phyloP scores from a whole-genome alignment of 768 basidiomycete genomes.

The Lentinula detonsa region DNA sequence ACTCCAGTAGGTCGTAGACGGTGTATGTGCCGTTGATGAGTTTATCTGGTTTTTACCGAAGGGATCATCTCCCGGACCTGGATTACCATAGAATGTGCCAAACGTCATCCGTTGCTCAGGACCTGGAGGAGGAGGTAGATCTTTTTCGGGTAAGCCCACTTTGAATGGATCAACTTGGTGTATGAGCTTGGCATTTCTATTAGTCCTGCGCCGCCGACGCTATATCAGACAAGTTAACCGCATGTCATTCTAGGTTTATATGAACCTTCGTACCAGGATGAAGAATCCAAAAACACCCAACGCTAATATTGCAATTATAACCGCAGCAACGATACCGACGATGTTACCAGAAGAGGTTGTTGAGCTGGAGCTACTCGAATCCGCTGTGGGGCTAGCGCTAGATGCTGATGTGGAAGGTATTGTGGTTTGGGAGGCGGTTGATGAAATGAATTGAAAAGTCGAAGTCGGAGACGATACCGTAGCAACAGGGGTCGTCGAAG shows the following conservation, averaged over 20 bases:
- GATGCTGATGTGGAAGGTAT: background rate
- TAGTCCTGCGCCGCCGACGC: constrained; percentile 40
- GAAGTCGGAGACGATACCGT: background rate
- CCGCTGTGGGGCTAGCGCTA: background rate
- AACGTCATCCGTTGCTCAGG: constrained; percentile 39
- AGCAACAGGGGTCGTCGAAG: background rate
- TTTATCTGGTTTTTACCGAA: background rate
- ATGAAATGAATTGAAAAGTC: background rate
- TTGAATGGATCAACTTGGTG: constrained; percentile 46
- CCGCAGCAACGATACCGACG: constrained; percentile 40
- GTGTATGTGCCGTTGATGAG: background rate
- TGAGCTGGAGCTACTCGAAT: background rate
- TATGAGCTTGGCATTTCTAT: constrained; percentile 39
- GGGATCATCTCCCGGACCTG: constrained; percentile 11
- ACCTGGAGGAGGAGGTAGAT: constrained; percentile 49
- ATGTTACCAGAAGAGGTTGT: constrained; percentile 10
- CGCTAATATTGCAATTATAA: constrained; percentile 34
- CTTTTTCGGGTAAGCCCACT: constrained; percentile 35
- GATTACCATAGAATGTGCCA: constrained; percentile 24
- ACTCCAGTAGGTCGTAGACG: background rate
- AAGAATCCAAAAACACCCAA: constrained; percentile 37
- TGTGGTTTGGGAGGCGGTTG: background rate
- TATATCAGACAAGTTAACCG: constrained; percentile 12
- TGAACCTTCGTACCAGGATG: constrained; percentile 33
- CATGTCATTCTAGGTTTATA: background rate